These are phyloP conservation scores for Aspergillus sp. DNA, from an alignment of 2,329 filamentous ascomycete genomes.

Conservation along the genomic window DNA sequence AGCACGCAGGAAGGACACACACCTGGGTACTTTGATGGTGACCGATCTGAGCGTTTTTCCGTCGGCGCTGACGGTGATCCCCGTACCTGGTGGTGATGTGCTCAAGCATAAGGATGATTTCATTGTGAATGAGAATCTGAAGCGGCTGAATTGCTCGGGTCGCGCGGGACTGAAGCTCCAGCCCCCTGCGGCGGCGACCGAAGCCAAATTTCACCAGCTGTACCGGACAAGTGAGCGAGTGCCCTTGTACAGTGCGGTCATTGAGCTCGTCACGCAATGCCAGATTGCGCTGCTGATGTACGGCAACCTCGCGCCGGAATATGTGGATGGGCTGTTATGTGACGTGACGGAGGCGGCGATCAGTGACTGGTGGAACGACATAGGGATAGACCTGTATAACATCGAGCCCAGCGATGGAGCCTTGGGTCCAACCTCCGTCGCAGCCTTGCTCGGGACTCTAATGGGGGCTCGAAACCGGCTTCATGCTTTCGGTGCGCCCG, in stretches of 20 bases:
- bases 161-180: constrained; percentile 80
- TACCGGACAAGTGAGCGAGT: constrained; percentile 86
- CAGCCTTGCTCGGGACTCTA: constrained; percentile 80
- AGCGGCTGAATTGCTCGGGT: constrained; percentile 87
- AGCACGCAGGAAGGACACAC: constrained; percentile 78
- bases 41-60: constrained; percentile 93
- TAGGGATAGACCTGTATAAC: constrained; percentile 88
- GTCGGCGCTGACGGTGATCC: constrained; percentile 86
- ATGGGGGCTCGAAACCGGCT: constrained; percentile 89
- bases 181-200: constrained; percentile 74
- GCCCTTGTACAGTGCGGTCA: constrained; percentile 72
- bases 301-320: constrained; percentile 80
- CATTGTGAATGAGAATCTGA: constrained; percentile 91
- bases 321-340: constrained; percentile 87
- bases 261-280: constrained; percentile 87
- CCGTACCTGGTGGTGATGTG: constrained; percentile 82
- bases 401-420: constrained; percentile 91
- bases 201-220: constrained; percentile 87
- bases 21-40: constrained; percentile 82
- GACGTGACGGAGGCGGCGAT: constrained; percentile 89
- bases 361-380: constrained; percentile 93
- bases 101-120: constrained; percentile 78
- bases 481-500: constrained; percentile 77
- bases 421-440: constrained; percentile 85
- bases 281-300: constrained; percentile 88